Evolutionary conservation across 192 early-diverging fungal genomes (phyloP).

Genomic region (Radiomyces spectabilis): DNA sequence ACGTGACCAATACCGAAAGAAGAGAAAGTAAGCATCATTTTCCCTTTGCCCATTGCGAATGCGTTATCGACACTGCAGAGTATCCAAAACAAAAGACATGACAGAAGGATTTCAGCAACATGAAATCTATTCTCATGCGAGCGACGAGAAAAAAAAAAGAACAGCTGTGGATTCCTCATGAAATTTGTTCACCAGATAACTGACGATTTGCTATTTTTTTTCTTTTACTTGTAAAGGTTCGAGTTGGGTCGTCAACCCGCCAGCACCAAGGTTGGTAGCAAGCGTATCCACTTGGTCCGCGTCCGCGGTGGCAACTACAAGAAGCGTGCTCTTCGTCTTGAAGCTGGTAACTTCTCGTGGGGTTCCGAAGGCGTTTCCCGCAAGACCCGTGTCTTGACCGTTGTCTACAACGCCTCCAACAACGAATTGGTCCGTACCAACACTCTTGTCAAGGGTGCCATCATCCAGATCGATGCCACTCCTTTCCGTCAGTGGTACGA

Average conservation of each 20-base stretch:
- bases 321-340: conserved; percentile 96
- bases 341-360: conserved; percentile 97
- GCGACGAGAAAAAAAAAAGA: background rate
- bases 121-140: too few species aligned
- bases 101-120: too few species aligned
- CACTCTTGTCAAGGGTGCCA: conserved; percentile 96
- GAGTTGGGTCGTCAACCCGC: conserved; percentile 98
- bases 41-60: background rate
- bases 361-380: conserved; percentile 90
- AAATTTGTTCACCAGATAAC: background rate
- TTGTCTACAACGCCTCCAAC: conserved; percentile 99
- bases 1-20: conserved; percentile 99
- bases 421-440: conserved; percentile 99
- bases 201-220: background rate
- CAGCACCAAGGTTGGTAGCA: conserved; percentile 94
- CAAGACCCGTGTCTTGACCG: conserved; percentile 92
- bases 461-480: conserved; percentile 97
- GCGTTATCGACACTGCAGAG: background rate
- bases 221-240: conserved; percentile 44
- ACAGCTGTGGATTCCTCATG: background rate
- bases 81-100: too few species aligned
- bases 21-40: conserved; percentile 75
- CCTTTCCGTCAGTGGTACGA: conserved; percentile 99
- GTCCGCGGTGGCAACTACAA: conserved; percentile 99
- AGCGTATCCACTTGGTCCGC: conserved; percentile 94